Percentiles rank a stretch among this genome's conserved stretches.
phyloP scores from a whole-genome alignment of 2,329 filamentous ascomycete genomes.

The Oidium heveae region DNA sequence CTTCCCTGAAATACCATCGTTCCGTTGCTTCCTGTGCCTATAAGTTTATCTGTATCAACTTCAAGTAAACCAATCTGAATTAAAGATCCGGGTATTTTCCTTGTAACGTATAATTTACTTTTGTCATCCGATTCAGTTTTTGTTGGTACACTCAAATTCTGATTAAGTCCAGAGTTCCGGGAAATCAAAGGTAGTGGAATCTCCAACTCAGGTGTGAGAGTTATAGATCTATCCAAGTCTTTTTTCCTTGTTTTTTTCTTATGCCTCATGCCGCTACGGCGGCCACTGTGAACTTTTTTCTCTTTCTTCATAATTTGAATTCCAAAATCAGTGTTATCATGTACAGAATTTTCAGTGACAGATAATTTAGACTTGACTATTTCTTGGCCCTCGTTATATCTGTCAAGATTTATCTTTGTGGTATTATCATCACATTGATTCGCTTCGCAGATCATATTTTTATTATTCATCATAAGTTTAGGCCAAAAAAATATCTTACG shows the following conservation, averaged over 20 bases:
- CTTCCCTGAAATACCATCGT: constrained; percentile 88
- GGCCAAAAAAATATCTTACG: too few relatives aligned
- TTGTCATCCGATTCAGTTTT: constrained; percentile 33
- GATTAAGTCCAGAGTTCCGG: constrained; percentile 29
- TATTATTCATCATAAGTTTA: too few relatives aligned
- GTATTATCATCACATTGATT: too few relatives aligned
- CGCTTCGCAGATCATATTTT: too few relatives aligned
- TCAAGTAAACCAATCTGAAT: constrained; percentile 38
- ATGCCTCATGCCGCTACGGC: constrained; percentile 46
- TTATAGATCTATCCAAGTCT: constrained; percentile 8
- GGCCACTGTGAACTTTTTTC: constrained; percentile 43
- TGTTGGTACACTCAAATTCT: constrained; percentile 31
- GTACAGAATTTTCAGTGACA: too few relatives aligned
- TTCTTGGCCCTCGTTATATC: too few relatives aligned
- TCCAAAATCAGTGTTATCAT: not conserved
- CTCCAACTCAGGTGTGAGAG: not conserved
- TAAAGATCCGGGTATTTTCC: constrained; percentile 31
- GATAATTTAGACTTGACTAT: too few relatives aligned
- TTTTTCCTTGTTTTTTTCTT: constrained; percentile 23
- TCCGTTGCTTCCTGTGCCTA: constrained; percentile 76
- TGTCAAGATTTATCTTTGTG: too few relatives aligned
- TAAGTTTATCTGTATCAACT: constrained; percentile 34
- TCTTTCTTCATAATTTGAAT: constrained; percentile 17
- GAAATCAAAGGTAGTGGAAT: constrained; percentile 14
- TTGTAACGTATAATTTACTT: constrained; percentile 29